Evolutionary conservation across 2,329 filamentous ascomycete genomes (phyloP).

Genomic region (Fusarium coffeatum): DNA sequence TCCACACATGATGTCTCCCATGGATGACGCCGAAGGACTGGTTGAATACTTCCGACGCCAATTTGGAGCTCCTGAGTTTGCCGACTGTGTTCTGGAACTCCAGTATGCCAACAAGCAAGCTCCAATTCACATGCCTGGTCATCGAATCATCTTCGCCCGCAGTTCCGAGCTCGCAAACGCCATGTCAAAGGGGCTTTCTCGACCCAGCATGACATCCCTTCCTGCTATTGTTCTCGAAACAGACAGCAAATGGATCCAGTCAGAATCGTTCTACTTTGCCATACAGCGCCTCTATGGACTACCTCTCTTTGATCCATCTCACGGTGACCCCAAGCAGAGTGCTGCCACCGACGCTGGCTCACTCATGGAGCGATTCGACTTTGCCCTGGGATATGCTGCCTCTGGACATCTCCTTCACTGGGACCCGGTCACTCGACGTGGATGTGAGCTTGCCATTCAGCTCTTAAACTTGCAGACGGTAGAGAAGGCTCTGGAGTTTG

Average conservation of each 20-base stretch:
- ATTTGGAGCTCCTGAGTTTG: constrained; percentile 49
- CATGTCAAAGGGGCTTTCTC: constrained; percentile 47
- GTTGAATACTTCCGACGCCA: constrained; percentile 55
- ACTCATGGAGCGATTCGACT: constrained; percentile 60
- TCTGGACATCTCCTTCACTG: constrained; percentile 70
- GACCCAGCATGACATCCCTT: constrained; percentile 46
- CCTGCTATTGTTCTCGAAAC: constrained; percentile 58
- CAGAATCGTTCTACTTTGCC: constrained; percentile 67
- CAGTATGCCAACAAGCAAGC: constrained; percentile 56
- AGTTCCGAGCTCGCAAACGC: constrained; percentile 53
- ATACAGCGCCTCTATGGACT: constrained; percentile 69
- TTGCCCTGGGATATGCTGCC: constrained; percentile 73
- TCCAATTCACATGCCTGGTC: constrained; percentile 61
- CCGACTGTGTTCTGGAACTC: constrained; percentile 61
- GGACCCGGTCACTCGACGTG: constrained; percentile 65
- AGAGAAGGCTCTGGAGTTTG: constrained; percentile 70
- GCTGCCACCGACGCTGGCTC: constrained; percentile 54
- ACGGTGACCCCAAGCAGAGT: constrained; percentile 43
- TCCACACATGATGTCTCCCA: constrained; percentile 44
- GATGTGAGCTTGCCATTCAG: constrained; percentile 68
- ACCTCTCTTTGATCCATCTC: constrained; percentile 57
- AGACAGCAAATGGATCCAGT: constrained; percentile 64
- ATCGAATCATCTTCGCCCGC: constrained; percentile 67
- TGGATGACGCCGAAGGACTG: constrained; percentile 54
- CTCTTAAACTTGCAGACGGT: constrained; percentile 72